Conservation (phyloP, 805 yeast genomes). For the Ogataea wickerhamii region DNA sequence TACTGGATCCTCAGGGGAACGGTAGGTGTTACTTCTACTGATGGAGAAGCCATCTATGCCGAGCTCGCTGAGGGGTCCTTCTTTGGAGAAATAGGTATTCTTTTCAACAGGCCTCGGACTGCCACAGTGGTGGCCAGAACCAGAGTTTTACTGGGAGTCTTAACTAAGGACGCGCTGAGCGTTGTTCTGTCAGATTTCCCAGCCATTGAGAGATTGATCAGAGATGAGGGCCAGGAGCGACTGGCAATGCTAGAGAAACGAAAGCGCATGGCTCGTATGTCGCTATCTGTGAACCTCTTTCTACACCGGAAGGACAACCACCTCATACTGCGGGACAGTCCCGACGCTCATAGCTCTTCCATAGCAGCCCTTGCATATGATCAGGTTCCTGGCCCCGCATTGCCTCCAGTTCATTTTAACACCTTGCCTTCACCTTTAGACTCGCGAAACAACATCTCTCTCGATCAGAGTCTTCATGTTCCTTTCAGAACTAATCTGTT, state of each 20-base stretch:
- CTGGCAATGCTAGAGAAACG: slow-evolving; percentile 67
- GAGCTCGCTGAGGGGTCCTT: slow-evolving; percentile 66
- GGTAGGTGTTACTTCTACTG: slow-evolving; percentile 72
- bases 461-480: not conserved
- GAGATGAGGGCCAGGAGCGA: slow-evolving; percentile 79
- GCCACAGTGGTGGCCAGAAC: slow-evolving; percentile 74
- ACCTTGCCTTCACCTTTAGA: not conserved
- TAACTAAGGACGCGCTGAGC: slow-evolving; percentile 60
- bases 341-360: slow-evolving; percentile 23
- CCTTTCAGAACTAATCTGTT: slow-evolving; percentile 1
- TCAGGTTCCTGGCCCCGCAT: slow-evolving; percentile 38
- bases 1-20: slow-evolving; percentile 76
- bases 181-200: slow-evolving; percentile 62
- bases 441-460: not conserved
- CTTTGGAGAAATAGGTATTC: slow-evolving; percentile 77
- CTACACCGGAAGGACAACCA: slow-evolving; percentile 9
- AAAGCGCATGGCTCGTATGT: slow-evolving; percentile 40
- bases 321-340: slow-evolving; percentile 3
- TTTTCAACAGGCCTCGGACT: slow-evolving; percentile 72
- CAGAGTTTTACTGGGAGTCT: slow-evolving; percentile 61
- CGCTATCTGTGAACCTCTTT: slow-evolving; percentile 17
- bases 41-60: slow-evolving; percentile 72
- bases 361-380: slow-evolving; percentile 31
- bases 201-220: slow-evolving; percentile 57
- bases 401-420: slow-evolving; percentile 30